These are phyloP conservation scores for Neckera pumila DNA, from an alignment of 225 moss, liverwort and hornwort genomes.

Conservation along the genomic window DNA sequence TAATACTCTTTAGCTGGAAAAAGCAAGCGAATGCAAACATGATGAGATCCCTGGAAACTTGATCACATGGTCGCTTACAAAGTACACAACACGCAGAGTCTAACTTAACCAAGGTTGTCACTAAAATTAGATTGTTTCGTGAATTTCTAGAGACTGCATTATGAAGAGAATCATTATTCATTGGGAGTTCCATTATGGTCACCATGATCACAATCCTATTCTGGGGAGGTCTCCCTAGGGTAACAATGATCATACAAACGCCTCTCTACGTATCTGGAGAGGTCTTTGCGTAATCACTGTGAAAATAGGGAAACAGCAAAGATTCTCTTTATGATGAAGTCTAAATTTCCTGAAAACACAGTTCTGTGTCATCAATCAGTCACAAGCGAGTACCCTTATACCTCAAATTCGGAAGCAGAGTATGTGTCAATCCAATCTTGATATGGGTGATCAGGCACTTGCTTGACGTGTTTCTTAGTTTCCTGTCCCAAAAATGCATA, in stretches of 20 bases:
- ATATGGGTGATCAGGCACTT: constrained; percentile 30
- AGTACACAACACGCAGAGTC: neutral
- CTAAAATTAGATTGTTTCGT: neutral
- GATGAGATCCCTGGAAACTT: neutral
- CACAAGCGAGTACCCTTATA: neutral
- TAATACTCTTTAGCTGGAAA: neutral
- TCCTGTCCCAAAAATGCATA: constrained; percentile 82
- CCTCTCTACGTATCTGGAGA: neutral
- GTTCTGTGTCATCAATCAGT: neutral
- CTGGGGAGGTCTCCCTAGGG: neutral
- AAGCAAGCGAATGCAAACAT: neutral
- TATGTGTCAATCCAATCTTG: constrained; percentile 82
- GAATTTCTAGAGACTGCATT: neutral
- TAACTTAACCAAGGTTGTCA: neutral
- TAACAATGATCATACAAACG: neutral
- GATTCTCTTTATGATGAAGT: neutral
- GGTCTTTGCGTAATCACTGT: neutral
- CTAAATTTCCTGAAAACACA: neutral
- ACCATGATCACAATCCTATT: neutral
- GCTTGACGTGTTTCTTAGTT: constrained; percentile 22
- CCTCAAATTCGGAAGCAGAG: constrained; percentile 64
- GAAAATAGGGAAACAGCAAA: neutral
- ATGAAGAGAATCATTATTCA: neutral
- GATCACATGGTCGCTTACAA: neutral
- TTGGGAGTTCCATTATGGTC: neutral